Percentiles rank a stretch among this genome's conserved stretches.
These are phyloP conservation scores for Candida pseudofarinosa DNA, from an alignment of 805 yeast genomes.

Conservation along the genomic window DNA sequence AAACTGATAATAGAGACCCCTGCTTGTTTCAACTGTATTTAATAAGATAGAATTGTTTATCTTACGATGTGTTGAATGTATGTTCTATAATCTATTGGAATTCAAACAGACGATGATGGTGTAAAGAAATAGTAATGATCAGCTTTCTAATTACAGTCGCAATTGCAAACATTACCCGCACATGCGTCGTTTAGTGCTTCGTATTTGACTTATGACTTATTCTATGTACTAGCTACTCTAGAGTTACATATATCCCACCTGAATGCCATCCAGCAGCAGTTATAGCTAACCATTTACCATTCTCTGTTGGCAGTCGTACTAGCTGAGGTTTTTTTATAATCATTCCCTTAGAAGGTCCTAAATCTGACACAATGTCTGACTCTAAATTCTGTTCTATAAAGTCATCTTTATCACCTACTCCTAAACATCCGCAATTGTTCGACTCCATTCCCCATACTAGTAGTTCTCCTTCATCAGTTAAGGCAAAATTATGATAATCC, in stretches of 20 bases:
- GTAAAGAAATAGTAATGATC: neutral
- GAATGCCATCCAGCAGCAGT: conserved; percentile 84
- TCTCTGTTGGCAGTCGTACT: conserved; percentile 15
- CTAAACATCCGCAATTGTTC: conserved; percentile 63
- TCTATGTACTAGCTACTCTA: neutral
- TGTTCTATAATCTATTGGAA: neutral
- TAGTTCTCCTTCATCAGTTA: conserved; percentile 54
- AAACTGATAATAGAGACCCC: neutral
- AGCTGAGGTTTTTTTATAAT: conserved; percentile 14
- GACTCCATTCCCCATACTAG: conserved; percentile 70
- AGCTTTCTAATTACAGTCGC: neutral
- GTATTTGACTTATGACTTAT: neutral
- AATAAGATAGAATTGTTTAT: too few relatives aligned
- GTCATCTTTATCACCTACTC: conserved; percentile 40
- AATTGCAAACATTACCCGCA: conserved; percentile 1
- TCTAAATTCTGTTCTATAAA: conserved; percentile 3
- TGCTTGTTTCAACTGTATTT: neutral
- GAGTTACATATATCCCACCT: conserved; percentile 47
- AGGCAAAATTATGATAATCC: conserved; percentile 66
- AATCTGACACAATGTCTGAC: conserved; percentile 14
- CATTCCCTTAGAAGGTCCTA: conserved; percentile 29
- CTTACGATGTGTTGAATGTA: neutral
- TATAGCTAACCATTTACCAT: conserved; percentile 51
- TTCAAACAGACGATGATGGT: neutral
- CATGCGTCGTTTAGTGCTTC: neutral